A percentile compares a stretch with the other conserved stretches of the same genome.
Conservation (phyloP, 2,329 filamentous ascomycete species). For the Capronia coronata region DNA sequence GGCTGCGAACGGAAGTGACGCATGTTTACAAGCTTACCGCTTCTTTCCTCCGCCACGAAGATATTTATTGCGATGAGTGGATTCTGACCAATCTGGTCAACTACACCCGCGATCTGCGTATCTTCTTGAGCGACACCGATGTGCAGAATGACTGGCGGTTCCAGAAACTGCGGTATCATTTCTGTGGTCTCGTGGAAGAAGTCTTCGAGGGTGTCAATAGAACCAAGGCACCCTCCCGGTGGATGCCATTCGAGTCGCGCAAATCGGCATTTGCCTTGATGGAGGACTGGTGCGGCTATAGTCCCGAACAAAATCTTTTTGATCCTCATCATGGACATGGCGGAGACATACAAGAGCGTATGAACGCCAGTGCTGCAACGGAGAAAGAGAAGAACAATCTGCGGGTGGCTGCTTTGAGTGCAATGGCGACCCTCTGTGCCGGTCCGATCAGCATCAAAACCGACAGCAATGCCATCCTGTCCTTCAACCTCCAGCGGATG, state of each 20-base stretch:
- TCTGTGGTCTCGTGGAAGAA: slow-evolving; percentile 88
- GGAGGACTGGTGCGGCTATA: slow-evolving; percentile 99
- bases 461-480: slow-evolving; percentile 76
- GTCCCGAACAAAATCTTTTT: slow-evolving; percentile 79
- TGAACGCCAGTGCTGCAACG: slow-evolving; percentile 78
- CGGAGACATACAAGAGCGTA: slow-evolving; percentile 52
- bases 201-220: slow-evolving; percentile 86
- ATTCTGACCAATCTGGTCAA: slow-evolving; percentile 80
- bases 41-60: slow-evolving; percentile 71
- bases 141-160: slow-evolving; percentile 94
- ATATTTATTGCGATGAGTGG: slow-evolving; percentile 81
- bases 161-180: slow-evolving; percentile 83
- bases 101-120: slow-evolving; percentile 84
- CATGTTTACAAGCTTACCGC: slow-evolving; percentile 93
- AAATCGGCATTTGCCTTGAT: slow-evolving; percentile 94
- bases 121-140: slow-evolving; percentile 90
- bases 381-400: slow-evolving; percentile 96
- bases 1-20: slow-evolving; percentile 86
- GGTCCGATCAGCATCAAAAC: slow-evolving; percentile 79
- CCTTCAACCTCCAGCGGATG: slow-evolving; percentile 89
- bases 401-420: slow-evolving; percentile 79
- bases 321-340: slow-evolving; percentile 60
- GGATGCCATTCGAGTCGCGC: slow-evolving; percentile 95
- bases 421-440: slow-evolving; percentile 85
- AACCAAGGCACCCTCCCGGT: slow-evolving; percentile 75